A percentile compares a stretch with the other conserved stretches of the same genome.
Evolutionary conservation across 139 green algal species (phyloP).

Genomic region (Yamagishiella unicocca): DNA sequence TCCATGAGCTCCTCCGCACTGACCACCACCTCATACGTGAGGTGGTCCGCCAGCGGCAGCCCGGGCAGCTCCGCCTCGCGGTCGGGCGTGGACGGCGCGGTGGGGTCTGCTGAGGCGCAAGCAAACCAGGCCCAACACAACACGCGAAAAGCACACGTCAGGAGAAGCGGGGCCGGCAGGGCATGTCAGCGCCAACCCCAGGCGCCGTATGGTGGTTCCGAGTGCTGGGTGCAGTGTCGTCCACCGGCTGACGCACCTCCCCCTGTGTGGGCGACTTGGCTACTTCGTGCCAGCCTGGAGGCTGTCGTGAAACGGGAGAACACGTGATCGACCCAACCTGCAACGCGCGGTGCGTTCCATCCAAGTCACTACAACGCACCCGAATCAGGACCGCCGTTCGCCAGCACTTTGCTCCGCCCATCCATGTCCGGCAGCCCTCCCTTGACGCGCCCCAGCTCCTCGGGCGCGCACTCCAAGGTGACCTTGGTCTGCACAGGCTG

Average conservation of each 20-base stretch:
- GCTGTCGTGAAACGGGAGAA: too few relatives aligned
- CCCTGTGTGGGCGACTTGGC: too few relatives aligned
- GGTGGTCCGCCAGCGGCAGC: background rate
- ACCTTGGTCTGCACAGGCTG: constrained; percentile 27
- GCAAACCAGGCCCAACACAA: too few relatives aligned
- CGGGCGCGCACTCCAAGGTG: background rate
- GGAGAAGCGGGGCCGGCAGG: too few relatives aligned
- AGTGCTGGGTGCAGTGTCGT: too few relatives aligned
- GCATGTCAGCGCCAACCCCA: too few relatives aligned
- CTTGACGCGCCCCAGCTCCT: constrained; percentile 41
- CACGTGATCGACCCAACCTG: too few relatives aligned
- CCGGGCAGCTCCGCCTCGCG: constrained; percentile 15
- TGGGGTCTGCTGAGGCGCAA: background rate
- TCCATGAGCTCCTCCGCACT: constrained; percentile 47
- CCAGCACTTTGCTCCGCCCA: background rate
- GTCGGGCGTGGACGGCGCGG: constrained; percentile 29
- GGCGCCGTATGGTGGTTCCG: too few relatives aligned
- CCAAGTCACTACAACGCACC: constrained; percentile 18
- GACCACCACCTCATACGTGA: constrained; percentile 9
- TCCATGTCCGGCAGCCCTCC: background rate
- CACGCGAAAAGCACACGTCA: too few relatives aligned
- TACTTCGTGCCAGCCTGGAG: too few relatives aligned
- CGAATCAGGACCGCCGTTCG: background rate
- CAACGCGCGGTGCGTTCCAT: too few relatives aligned
- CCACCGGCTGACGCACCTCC: too few relatives aligned